phyloP scores from a whole-genome alignment of 2,329 filamentous ascomycete species.

The Trichoderma lentiforme region DNA sequence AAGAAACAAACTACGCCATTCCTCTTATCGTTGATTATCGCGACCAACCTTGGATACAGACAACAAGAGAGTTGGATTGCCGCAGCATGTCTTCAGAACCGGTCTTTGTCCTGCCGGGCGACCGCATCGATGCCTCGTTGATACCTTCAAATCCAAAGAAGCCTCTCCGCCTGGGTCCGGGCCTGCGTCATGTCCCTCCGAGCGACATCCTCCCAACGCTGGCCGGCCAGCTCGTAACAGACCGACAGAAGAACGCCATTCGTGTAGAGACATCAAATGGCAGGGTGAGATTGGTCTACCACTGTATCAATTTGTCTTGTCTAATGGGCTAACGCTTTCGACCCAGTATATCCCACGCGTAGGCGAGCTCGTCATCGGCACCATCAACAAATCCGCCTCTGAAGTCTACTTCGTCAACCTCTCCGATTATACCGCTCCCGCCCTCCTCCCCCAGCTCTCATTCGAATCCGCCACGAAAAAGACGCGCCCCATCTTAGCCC shows the following conservation, averaged over 20 bases:
- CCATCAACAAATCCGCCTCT: slow-evolving; percentile 68
- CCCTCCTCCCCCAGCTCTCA: slow-evolving; percentile 78
- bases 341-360: slow-evolving; percentile 71
- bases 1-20: not conserved
- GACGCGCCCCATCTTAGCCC: slow-evolving; percentile 72
- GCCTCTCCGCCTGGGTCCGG: slow-evolving; percentile 77
- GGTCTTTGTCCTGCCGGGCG: slow-evolving; percentile 78
- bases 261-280: slow-evolving; percentile 72
- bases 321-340: slow-evolving; percentile 26
- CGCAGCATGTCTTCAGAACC: slow-evolving; percentile 52
- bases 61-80: not conserved
- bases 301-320: not conserved
- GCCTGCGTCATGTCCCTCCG: slow-evolving; percentile 78
- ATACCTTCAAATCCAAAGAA: slow-evolving; percentile 67
- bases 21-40: not conserved
- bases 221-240: slow-evolving; percentile 63
- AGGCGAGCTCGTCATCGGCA: slow-evolving; percentile 88
- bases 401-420: slow-evolving; percentile 81
- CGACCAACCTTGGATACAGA: not conserved
- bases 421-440: slow-evolving; percentile 60
- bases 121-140: slow-evolving; percentile 61
- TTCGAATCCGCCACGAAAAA: slow-evolving; percentile 94
- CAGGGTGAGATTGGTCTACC: slow-evolving; percentile 48
- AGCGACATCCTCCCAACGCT: slow-evolving; percentile 67
- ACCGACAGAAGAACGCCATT: slow-evolving; percentile 70